phyloP scores from a whole-genome alignment of 345 rosid species.

The rapeseed (Brassica napus) region DNA sequence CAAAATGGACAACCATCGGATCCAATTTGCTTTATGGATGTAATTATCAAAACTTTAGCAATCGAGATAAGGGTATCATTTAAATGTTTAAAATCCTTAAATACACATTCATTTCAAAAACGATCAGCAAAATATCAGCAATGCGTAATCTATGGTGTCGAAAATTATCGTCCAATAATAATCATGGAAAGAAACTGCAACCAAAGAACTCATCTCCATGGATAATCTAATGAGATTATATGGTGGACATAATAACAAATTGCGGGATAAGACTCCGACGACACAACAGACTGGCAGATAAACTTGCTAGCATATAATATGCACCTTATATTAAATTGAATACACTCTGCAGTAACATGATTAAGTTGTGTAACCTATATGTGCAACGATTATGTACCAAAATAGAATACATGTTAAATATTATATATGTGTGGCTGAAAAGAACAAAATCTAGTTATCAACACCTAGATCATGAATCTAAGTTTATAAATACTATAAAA shows the following conservation, averaged over 20 bases:
- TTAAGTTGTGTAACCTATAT: neutral
- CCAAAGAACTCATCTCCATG: neutral
- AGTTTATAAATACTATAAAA: neutral
- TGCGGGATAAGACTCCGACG: neutral
- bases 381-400: neutral
- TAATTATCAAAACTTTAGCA: conserved; percentile 5
- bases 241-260: conserved; percentile 1
- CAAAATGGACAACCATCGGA: conserved; percentile 13
- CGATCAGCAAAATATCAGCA: neutral
- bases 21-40: conserved; percentile 13
- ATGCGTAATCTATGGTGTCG: neutral
- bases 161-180: neutral
- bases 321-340: neutral
- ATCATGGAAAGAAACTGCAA: neutral
- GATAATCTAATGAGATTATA: conserved; percentile 5
- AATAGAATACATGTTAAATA: neutral
- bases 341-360: neutral
- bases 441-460: conserved; percentile 22
- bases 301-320: neutral
- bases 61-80: neutral
- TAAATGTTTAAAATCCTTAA: neutral
- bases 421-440: neutral
- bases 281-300: conserved; percentile 3
- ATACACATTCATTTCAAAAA: neutral
- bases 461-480: conserved; percentile 22